A percentile compares a stretch with the other conserved stretches of the same genome.
Evolutionary conservation across 352 stramenopile species (phyloP).

Genomic region (Pythium utonaiense): DNA sequence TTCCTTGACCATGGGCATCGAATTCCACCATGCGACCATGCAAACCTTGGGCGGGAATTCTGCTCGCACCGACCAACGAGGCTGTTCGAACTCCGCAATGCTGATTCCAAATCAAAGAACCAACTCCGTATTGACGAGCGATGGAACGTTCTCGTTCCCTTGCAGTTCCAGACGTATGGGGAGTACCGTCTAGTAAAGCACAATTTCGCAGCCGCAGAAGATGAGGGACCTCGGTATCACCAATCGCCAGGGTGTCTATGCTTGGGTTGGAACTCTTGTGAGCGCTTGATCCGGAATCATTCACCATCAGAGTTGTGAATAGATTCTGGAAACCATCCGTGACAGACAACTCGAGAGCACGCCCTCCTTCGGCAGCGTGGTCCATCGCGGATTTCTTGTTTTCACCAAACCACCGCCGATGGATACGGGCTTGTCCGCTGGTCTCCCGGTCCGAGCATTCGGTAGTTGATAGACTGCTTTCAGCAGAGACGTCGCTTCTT

Average conservation of each 20-base stretch:
- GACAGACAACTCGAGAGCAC: slow-evolving; percentile 13
- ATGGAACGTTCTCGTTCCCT: slow-evolving; percentile 2
- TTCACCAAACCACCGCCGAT: background rate
- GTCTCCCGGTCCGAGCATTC: background rate
- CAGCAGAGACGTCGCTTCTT: slow-evolving; percentile 31
- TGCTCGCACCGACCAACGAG: background rate
- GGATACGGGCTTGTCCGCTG: background rate
- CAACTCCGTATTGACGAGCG: slow-evolving; percentile 24
- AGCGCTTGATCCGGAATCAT: background rate
- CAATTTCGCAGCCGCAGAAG: slow-evolving; percentile 30
- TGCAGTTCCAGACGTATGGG: background rate
- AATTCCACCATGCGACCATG: background rate
- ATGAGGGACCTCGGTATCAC: background rate
- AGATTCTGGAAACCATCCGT: slow-evolving; percentile 23
- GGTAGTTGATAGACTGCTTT: background rate
- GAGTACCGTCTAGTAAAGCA: slow-evolving; percentile 33
- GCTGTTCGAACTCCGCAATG: background rate
- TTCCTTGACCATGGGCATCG: background rate
- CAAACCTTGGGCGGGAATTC: background rate
- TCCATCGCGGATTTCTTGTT: background rate
- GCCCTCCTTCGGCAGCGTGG: background rate
- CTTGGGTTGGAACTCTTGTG: background rate
- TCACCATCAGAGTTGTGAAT: slow-evolving; percentile 28
- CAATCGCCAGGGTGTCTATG: background rate
- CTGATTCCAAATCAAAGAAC: slow-evolving; percentile 14